Evolutionary conservation across 2,329 filamentous ascomycete genomes (phyloP), one percentile per base, ranked within the genome.

Genomic region (Acarospora socialis): DNA sequence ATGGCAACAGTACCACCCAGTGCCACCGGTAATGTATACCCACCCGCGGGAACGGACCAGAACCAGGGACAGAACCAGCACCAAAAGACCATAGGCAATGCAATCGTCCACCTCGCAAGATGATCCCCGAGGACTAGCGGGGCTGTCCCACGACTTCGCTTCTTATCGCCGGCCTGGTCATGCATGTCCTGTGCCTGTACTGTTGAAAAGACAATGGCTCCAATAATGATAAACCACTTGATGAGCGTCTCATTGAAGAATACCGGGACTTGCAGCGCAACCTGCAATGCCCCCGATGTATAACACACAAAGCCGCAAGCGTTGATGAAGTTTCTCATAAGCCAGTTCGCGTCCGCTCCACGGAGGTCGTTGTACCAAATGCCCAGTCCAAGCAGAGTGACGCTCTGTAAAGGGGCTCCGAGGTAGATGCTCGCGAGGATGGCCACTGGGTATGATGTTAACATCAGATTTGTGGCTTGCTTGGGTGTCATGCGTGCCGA

Each of bases 291-390:
- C 19, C 40, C 40, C 3, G 35, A 30, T 20, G 25, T 39, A 21
- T 33, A 43, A 17, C 35, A 39, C 13, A 41, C 13, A 14, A 34
- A 43, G 9, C 38, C 35, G 18, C 30, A 26, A 8, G 40, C 40
- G 29, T 43, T 43, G 31, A 41, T 41, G 6, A 36, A 20, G 14
- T 43, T 41, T 3, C 40, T 25, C 10, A 39, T 26, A 7, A 33
- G 18, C 16, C 21, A 39, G 17, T 27, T 37, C 20, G 32, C 30
- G 14, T 42, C 37, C 13, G 32, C 37, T 8, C 37, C 37, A 12
- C 33, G 25, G 9, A 41, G 37, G 17, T 4, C 37, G 32, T 56
- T 55, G 38, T 55, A 56, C 26, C 34, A 36, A 5, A 29, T 41
- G 7, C 41, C 43, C n/a, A 52, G 32, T 10, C 38, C 42, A 35